phyloP scores from a whole-genome alignment of 192 early-diverging fungal genomes.

The Rhizoclosmatium globosum region DNA sequence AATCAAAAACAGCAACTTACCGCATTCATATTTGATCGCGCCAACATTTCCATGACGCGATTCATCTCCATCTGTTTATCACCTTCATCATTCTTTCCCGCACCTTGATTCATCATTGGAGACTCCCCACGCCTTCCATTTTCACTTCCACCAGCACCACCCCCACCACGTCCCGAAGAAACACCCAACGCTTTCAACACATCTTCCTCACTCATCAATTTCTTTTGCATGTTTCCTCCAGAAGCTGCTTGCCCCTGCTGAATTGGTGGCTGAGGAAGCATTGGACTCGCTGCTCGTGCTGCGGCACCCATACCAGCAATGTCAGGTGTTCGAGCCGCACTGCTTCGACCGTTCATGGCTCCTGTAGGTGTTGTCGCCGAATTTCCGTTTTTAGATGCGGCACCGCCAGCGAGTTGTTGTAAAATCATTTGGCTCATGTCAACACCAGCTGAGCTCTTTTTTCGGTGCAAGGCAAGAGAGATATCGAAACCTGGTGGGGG shows the following conservation, averaged over 20 bases:
- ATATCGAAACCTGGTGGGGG: background rate
- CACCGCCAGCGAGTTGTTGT: conserved; percentile 21
- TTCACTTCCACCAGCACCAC: background rate
- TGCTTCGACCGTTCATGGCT: background rate
- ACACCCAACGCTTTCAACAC: conserved; percentile 30
- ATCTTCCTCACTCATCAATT: conserved; percentile 33
- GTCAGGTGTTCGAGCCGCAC: background rate
- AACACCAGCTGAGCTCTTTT: conserved; percentile 3
- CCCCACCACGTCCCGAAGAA: background rate
- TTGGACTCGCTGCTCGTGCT: background rate
- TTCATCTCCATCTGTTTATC: conserved; percentile 1
- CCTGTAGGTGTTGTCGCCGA: background rate
- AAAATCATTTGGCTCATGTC: conserved; percentile 26
- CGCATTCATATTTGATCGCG: conserved; percentile 1
- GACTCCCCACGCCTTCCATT: background rate
- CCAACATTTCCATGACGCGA: conserved; percentile 32
- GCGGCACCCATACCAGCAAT: background rate
- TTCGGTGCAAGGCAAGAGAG: background rate
- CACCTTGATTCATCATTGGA: background rate
- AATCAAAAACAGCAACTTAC: background rate
- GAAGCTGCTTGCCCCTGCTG: conserved; percentile 1
- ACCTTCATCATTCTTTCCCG: background rate
- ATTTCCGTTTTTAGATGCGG: background rate
- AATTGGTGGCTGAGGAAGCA: background rate
- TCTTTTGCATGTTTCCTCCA: background rate